Base-by-base conservation (phyloP, 768 basidiomycete species). In the Cystobasidium tubakii region DNA sequence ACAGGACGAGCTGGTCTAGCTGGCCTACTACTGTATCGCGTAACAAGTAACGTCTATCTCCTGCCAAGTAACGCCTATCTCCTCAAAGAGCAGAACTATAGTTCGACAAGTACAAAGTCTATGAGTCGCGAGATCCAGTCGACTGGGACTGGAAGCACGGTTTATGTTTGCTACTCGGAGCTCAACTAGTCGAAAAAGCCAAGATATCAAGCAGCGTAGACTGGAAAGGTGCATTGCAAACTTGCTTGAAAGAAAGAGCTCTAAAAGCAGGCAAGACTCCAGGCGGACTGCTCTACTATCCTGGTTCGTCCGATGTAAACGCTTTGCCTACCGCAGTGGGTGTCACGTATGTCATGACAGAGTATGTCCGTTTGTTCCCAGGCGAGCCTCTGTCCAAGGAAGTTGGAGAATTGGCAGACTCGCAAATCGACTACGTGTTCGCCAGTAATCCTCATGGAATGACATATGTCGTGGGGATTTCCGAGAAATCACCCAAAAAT, bases 371-470 rank as follows among this genome's bases (percentile, higher is more conserved):
- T n/a, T 53, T 71, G 21, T 71, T 71, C 34, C 69, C 69, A 13
- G n/a, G n/a, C 29, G 33, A 60, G 7, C 12, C 34, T 21, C 50
- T 34, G 29, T 23, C 69, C 6, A 23, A n/a, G 34, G 33, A 55
- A 7, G 6, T 31, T 39, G 15, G 44, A 34, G 4, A 17, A n/a
- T 46, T 74, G 7, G 66, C 73, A 13, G 62, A 66, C 43, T 29
- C 81, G 39, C 93, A 97, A 80, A 77, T 94, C 13, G 85, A 89
- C 78, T 97, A 96, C 81, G 85, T 84, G 1, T 84, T 96, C 6
- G 94, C 94, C 43, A 86, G 89, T 63, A 97, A 97, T 79, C 88
- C 92, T 0, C 94, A 93, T 91, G 87, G 86, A 73, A 86, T 90
- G 89, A 88, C 90, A 0, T 97, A 96, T 80, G 81, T 96, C 62